Conservation (phyloP, 495 filamentous ascomycete genomes). For the Pyrenula aspistea region DNA sequence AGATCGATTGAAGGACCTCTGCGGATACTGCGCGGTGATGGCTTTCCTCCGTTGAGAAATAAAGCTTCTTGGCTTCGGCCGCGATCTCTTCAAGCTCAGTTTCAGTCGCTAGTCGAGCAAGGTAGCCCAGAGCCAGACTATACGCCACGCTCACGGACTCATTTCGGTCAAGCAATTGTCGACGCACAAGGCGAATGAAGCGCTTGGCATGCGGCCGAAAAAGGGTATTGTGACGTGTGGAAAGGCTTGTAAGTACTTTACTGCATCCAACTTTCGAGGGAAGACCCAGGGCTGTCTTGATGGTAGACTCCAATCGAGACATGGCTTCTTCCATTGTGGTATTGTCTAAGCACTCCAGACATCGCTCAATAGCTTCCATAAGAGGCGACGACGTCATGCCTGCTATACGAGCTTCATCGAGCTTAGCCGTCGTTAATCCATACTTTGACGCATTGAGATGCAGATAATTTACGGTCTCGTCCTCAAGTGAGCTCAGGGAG, state of each 20-base stretch:
- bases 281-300: constrained; percentile 78
- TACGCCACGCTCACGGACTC: constrained; percentile 82
- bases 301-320: constrained; percentile 56
- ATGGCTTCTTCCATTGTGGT: constrained; percentile 61
- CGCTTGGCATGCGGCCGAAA: constrained; percentile 66
- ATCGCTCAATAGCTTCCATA: constrained; percentile 85
- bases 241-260: constrained; percentile 75
- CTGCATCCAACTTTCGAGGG: constrained; percentile 87
- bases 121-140: constrained; percentile 73
- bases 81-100: constrained; percentile 56
- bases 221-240: constrained; percentile 59
- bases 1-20: constrained; percentile 65
- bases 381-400: constrained; percentile 77
- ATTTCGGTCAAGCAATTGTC: constrained; percentile 76
- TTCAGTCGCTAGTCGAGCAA: constrained; percentile 62
- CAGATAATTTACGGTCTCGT: constrained; percentile 76
- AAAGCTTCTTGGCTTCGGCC: constrained; percentile 54
- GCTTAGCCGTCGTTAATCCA: constrained; percentile 63
- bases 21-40: constrained; percentile 58
- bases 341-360: constrained; percentile 74
- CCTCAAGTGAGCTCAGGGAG: constrained; percentile 76
- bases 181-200: constrained; percentile 66
- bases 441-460: constrained; percentile 84
- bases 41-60: constrained; percentile 70
- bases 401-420: constrained; percentile 74